Percentiles rank a stretch among this genome's conserved stretches.
These are phyloP conservation scores for Aureobasidium sp. DNA, from an alignment of 2,329 filamentous ascomycete species.

Conservation along the genomic window DNA sequence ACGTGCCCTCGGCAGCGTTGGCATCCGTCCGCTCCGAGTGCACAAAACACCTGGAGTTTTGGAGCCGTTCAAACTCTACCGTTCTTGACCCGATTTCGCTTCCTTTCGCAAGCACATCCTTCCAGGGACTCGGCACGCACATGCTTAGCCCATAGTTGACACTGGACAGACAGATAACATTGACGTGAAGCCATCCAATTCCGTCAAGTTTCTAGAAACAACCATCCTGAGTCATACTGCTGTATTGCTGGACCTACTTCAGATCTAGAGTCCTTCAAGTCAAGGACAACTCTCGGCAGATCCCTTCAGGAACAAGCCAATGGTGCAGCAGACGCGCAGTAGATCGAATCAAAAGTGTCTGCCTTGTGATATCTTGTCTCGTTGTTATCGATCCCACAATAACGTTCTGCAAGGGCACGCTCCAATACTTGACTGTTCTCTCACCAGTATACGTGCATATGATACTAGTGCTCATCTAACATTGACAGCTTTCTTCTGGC, in stretches of 20 bases:
- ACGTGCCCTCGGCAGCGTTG: constrained; percentile 3
- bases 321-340: neutral
- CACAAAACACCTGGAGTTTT: constrained; percentile 3
- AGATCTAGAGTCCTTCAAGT: neutral
- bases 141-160: neutral
- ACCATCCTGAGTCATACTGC: neutral
- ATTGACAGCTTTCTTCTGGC: neutral
- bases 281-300: neutral
- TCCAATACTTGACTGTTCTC: neutral
- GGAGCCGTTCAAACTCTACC: constrained; percentile 7
- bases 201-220: neutral
- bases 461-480: neutral
- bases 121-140: neutral
- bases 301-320: neutral
- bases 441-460: neutral
- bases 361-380: neutral
- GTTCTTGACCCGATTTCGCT: neutral
- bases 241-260: neutral
- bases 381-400: neutral
- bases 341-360: neutral
- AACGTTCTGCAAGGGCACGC: neutral
- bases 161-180: neutral
- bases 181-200: neutral
- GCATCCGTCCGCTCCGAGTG: constrained; percentile 1
- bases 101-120: constrained; percentile 8